Evolutionary conservation across 116 monocot genomes (phyloP).

Genomic region (Phalaenopsis hybrid): DNA sequence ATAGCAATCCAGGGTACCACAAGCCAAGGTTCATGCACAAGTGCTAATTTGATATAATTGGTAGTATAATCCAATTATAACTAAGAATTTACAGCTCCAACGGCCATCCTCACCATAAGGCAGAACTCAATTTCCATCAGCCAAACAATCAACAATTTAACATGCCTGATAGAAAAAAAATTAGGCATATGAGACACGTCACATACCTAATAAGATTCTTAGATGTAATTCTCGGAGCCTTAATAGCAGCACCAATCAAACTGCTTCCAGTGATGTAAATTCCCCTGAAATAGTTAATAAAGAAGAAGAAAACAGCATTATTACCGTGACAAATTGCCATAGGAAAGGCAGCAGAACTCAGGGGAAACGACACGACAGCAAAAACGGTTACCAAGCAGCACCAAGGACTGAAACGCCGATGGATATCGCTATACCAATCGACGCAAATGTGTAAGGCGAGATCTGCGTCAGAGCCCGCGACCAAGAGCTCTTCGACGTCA

Average conservation of each 20-base stretch:
- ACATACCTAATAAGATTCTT: slow-evolving; percentile 91
- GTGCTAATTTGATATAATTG: background rate
- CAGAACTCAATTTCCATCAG: background rate
- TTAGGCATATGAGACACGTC: background rate
- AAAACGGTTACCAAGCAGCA: slow-evolving; percentile 65
- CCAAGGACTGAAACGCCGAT: slow-evolving; percentile 94
- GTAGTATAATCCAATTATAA: background rate
- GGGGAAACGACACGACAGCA: background rate
- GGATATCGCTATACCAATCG: slow-evolving; percentile 93
- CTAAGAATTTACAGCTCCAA: background rate
- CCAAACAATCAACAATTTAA: background rate
- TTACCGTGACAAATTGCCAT: background rate
- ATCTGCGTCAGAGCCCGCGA: slow-evolving; percentile 63
- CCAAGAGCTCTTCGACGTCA: slow-evolving; percentile 60
- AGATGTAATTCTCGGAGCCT: slow-evolving; percentile 95
- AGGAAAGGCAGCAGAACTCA: background rate
- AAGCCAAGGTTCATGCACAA: background rate
- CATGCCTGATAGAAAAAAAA: background rate
- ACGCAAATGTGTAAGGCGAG: slow-evolving; percentile 88
- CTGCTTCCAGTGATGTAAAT: slow-evolving; percentile 97
- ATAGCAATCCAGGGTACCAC: background rate
- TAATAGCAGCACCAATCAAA: slow-evolving; percentile 94
- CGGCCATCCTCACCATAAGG: background rate
- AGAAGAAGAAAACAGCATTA: background rate
- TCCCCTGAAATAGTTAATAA: slow-evolving; percentile 43